Evolutionary conservation across 495 filamentous ascomycete species (phyloP), one percentile per base, ranked within the genome.

Genomic region (Talaromyces thailandensis): DNA sequence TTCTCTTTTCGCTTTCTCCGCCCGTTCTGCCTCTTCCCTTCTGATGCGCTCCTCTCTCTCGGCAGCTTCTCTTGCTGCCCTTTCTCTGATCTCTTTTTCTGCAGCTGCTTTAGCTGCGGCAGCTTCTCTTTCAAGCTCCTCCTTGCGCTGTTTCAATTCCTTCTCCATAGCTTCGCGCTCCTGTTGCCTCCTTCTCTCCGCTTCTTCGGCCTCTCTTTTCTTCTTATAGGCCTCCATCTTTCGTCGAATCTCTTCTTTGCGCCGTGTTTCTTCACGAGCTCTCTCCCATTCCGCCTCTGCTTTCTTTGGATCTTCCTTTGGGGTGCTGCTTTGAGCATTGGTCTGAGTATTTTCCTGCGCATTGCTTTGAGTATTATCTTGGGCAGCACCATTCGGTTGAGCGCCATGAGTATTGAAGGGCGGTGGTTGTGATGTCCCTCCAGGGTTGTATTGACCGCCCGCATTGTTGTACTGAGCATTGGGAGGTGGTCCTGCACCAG

Each of bases 141-240:
- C 79, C 56, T 73, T 79, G 64, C 73, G 76, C 67, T 79, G 77
- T 56, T 68, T 73, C 32, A 75, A 62, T 64, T 84, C 81, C 50
- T 73, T 75, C 62, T 79, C 76, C 79, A 81, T 78, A n/a, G 71
- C 75, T 63, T 83, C 80, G 35, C 75, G 73, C 63, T 83, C 78
- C 0, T 74, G 71, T 63, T 76, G 74, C 62, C 75, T 71, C 58
- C 77, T 68, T 57, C 75, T 76, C 60, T 81, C 77, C 32, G 75
- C 75, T 55, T 73, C 75, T 53, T 78, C 74, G 31, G 70, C 72
- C 61, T 73, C 67, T 56, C 75, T 63, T 60, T 86, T 82, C 66
- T 77, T 79, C 66, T 86, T 88, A 60, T 81, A 85, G 35, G 87
- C 86, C 52, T 89, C 86, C 68, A 82, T 84, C 65, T 84, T 86